Evolutionary conservation across 768 basidiomycete genomes (phyloP), one percentile per base, ranked within the genome.

Genomic region (Boletus eberwhitei): DNA sequence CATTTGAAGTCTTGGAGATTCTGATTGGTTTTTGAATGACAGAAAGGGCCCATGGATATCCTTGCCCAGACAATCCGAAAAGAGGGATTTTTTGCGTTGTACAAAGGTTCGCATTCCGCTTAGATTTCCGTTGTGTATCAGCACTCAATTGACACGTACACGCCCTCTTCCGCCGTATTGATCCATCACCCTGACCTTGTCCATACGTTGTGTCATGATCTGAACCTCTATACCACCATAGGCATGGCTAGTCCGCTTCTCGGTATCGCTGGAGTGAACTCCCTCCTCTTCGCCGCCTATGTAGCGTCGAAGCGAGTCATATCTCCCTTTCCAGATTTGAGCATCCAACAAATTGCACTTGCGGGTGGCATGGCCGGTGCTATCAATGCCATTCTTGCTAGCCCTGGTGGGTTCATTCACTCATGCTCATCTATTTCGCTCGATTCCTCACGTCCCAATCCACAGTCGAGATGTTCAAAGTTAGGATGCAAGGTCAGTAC

Each of bases 41-140:
- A 93, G 90, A 94, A 88, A 78, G 94, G 94, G 2, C 94, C 96
- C 0, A 85, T 94, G 82, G 95, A 98, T 66, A 93, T 98, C 56
- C 72, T 95, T 11, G 61, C 70, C 17, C 86, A 91, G 68, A 98
- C 96, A 0, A 57, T 95, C 42, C 72, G 85, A 59, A 87, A 84
- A 52, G 97, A 99, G 68, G 97, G 97, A 0, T 82, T 95, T 65
- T 82, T 97, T 53, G 97, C 93, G 3, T 71, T 99, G 41, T 98
- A 97, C 75, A 98, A 98, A 78, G 96, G 95, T 91, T 14, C 32
- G 71, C 58, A 22, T 19, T 19, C 14, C 35, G 11, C 40, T 11
- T 19, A 16, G 29, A 12, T 52, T 13, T 22, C 34, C 21, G 12
- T 5, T 43, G n/a, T n/a, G 16, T 21, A 36, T 32, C 8, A 7